Evolutionary conservation across 1,284 basidiomycete genomes (phyloP).

Genomic region (Hemileia vastatrix): DNA sequence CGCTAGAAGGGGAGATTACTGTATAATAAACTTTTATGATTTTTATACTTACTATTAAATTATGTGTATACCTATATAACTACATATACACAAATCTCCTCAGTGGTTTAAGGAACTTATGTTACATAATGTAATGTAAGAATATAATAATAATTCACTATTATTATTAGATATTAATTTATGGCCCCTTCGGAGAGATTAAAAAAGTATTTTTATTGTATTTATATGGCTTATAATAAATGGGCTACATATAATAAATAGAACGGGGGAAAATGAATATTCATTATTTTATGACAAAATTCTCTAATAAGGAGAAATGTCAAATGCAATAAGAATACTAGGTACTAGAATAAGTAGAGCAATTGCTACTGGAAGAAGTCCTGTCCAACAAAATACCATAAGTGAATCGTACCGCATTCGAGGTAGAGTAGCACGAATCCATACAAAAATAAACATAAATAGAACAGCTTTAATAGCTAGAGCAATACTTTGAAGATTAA

Average conservation of each 20-base stretch:
- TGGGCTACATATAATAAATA: background rate
- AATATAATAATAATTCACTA: constrained; percentile 18
- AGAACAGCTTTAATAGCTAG: constrained; percentile 45
- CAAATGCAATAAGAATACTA: constrained; percentile 41
- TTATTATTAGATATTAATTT: constrained; percentile 23
- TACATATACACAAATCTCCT: too few species aligned
- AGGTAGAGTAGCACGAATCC: constrained; percentile 45
- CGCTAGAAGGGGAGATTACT: constrained; percentile 1
- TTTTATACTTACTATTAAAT: constrained; percentile 23
- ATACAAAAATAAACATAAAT: constrained; percentile 46
- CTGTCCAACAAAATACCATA: constrained; percentile 45
- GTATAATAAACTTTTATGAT: constrained; percentile 9
- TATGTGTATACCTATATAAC: too few species aligned
- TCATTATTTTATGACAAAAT: constrained; percentile 7
- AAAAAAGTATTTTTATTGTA: constrained; percentile 24
- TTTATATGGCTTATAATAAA: constrained; percentile 15
- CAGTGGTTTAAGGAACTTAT: too few species aligned
- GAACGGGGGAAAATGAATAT: background rate
- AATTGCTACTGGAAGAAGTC: constrained; percentile 43
- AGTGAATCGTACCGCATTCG: constrained; percentile 45
- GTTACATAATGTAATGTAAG: constrained; percentile 22
- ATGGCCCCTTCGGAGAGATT: constrained; percentile 10
- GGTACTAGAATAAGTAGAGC: constrained; percentile 43
- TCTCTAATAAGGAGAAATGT: constrained; percentile 39
- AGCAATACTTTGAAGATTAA: constrained; percentile 44